Evolutionary conservation across 1,284 basidiomycete species (phyloP).

Genomic region (Ceratobasidium sp.): DNA sequence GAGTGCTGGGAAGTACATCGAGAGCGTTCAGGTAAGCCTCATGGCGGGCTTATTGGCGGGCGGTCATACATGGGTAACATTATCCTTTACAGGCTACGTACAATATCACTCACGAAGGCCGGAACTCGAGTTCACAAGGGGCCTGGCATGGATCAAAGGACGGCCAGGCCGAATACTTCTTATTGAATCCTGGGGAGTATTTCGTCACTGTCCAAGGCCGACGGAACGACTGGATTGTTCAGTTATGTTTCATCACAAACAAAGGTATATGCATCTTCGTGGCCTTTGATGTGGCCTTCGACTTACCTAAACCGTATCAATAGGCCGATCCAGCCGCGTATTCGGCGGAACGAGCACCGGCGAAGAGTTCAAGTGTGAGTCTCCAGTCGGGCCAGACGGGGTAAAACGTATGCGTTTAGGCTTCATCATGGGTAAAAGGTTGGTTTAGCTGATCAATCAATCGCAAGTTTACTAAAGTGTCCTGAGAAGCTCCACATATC

Average conservation of each 20-base stretch:
- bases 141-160: not conserved
- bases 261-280: conserved; percentile 2
- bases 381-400: not conserved
- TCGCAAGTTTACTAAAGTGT: not conserved
- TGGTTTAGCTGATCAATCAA: not conserved
- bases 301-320: not conserved
- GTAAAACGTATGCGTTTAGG: not conserved
- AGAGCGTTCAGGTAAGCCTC: conserved; percentile 27
- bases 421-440: conserved; percentile 36
- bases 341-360: conserved; percentile 9
- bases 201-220: conserved; percentile 14
- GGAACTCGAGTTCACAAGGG: too few relatives aligned
- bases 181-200: not conserved
- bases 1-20: conserved; percentile 7
- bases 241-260: conserved; percentile 25
- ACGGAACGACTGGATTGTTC: not conserved
- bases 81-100: conserved; percentile 13
- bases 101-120: not conserved
- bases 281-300: too few relatives aligned
- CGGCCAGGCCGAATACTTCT: not conserved
- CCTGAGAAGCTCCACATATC: not conserved
- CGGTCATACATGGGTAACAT: too few relatives aligned
- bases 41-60: not conserved
- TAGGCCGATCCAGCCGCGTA: conserved; percentile 13
- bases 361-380: not conserved